Conservation (phyloP, 1,139 yeast genomes). For the Magnusiomyces fungicola region DNA sequence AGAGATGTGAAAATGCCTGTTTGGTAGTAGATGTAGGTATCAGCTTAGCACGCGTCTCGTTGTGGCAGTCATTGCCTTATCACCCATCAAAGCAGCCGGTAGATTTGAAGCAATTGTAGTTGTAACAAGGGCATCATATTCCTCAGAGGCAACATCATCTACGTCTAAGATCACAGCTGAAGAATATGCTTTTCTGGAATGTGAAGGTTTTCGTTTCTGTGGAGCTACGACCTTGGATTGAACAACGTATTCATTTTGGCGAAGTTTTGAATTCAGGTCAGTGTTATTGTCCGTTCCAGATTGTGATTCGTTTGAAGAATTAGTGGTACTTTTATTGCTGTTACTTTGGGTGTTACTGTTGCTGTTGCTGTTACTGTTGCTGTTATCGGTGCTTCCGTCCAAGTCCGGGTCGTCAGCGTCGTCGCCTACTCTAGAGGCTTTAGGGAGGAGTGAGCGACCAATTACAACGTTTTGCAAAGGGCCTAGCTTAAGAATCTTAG, state of each 20-base stretch:
- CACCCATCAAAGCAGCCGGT: constrained; percentile 2
- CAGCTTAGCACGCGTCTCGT: neutral
- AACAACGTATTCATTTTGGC: neutral
- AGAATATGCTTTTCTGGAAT: neutral
- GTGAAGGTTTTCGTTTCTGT: neutral
- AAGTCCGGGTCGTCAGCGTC: neutral
- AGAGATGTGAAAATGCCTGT: too few species aligned
- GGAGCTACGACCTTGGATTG: constrained; percentile 1
- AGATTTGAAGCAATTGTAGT: constrained; percentile 1
- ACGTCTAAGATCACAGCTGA: neutral
- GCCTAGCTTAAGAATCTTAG: constrained; percentile 28
- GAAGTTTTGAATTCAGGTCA: neutral
- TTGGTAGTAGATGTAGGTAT: too few species aligned
- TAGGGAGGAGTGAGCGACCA: constrained; percentile 6
- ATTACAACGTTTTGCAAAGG: constrained; percentile 23
- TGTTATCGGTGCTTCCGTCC: neutral
- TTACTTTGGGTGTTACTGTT: neutral
- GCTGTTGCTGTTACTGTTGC: neutral
- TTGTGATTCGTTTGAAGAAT: neutral
- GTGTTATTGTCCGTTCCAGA: neutral
- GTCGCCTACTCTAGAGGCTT: neutral
- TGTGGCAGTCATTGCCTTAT: constrained; percentile 1
- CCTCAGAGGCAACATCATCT: neutral
- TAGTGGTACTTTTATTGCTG: neutral
- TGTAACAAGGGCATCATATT: neutral